phyloP scores from a whole-genome alignment of 345 rosid genomes.

The Kernera saxatilis region DNA sequence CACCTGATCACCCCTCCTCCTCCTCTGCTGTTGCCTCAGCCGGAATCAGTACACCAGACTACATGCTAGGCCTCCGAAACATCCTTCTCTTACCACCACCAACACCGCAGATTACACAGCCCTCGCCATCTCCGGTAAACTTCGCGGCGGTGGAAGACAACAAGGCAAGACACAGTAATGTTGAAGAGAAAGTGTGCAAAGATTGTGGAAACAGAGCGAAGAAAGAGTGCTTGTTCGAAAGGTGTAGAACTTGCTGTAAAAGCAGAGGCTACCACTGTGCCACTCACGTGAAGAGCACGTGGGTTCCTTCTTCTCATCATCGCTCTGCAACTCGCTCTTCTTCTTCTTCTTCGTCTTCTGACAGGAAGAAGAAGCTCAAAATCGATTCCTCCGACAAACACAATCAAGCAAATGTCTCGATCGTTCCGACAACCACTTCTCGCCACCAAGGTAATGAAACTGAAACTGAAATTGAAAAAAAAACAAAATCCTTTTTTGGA shows the following conservation, averaged over 20 bases:
- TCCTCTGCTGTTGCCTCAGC: not conserved
- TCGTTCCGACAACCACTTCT: constrained; percentile 37
- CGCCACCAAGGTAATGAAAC: constrained; percentile 51
- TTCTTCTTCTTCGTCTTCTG: constrained; percentile 44
- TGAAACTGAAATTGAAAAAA: not conserved
- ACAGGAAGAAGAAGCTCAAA: constrained; percentile 48
- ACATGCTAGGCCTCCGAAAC: constrained; percentile 69
- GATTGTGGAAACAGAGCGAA: constrained; percentile 85
- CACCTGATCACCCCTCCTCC: constrained; percentile 9
- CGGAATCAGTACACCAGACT: constrained; percentile 17
- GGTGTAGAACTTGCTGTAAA: constrained; percentile 88
- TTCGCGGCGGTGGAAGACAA: constrained; percentile 8
- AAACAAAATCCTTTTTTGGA: not conserved
- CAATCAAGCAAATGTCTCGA: constrained; percentile 32
- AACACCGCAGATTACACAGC: constrained; percentile 26
- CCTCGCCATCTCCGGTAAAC: constrained; percentile 19
- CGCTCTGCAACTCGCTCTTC: constrained; percentile 39
- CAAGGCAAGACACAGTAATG: constrained; percentile 16
- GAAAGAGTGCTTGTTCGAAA: constrained; percentile 59
- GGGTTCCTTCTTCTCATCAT: constrained; percentile 62
- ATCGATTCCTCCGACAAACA: constrained; percentile 25
- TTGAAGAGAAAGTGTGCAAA: constrained; percentile 45
- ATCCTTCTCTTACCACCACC: constrained; percentile 48
- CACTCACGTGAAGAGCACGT: constrained; percentile 84
- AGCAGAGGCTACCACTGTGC: constrained; percentile 57